phyloP scores from a whole-genome alignment of 345 rosid species.

The Bretschneidera sinensis region DNA sequence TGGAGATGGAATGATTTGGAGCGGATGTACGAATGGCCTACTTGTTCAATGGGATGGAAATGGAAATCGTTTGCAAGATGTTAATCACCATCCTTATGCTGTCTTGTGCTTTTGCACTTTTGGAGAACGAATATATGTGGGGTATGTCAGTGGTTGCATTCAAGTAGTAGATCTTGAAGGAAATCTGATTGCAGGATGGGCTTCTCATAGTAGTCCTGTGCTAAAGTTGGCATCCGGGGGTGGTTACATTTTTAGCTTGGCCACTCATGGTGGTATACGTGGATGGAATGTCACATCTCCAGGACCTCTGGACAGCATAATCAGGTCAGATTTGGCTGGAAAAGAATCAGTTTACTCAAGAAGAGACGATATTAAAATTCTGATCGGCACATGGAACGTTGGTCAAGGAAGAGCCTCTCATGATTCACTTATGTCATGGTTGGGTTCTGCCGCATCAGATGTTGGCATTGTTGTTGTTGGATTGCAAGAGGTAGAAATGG shows the following conservation, averaged over 20 bases:
- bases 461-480: constrained; percentile 95
- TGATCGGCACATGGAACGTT: constrained; percentile 96
- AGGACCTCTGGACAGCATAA: constrained; percentile 68
- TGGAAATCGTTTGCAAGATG: constrained; percentile 77
- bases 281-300: constrained; percentile 92
- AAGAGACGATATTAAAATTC: constrained; percentile 52
- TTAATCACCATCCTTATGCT: constrained; percentile 64
- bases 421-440: constrained; percentile 81
- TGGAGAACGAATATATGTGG: constrained; percentile 71
- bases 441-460: constrained; percentile 78
- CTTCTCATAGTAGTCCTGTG: constrained; percentile 81
- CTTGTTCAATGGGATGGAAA: constrained; percentile 90
- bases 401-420: constrained; percentile 95
- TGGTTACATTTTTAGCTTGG: constrained; percentile 78
- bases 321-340: constrained; percentile 58
- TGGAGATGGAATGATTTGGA: constrained; percentile 90
- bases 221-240: constrained; percentile 72
- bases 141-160: constrained; percentile 82
- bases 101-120: constrained; percentile 81
- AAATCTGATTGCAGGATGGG: constrained; percentile 74
- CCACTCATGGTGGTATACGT: constrained; percentile 97
- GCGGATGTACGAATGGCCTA: constrained; percentile 80
- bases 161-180: constrained; percentile 92
- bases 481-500: constrained; percentile 98
- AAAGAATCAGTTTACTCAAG: constrained; percentile 59